phyloP scores from a whole-genome alignment of 1,284 basidiomycete species.

The Rhizoctonia solani region DNA sequence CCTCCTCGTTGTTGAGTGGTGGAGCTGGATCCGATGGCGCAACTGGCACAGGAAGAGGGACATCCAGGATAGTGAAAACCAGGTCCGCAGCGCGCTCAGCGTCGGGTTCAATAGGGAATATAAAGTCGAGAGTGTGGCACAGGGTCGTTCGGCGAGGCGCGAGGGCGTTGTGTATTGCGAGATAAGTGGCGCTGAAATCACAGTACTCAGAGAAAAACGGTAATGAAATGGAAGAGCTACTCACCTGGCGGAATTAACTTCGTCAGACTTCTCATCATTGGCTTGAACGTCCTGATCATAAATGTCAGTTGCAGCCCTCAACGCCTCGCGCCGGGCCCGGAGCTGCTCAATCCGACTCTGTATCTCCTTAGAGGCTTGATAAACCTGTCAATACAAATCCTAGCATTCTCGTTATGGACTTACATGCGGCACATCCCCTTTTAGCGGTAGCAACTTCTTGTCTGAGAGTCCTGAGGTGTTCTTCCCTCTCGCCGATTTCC shows the following conservation, averaged over 20 bases:
- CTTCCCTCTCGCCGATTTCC: constrained; percentile 40
- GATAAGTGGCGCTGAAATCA: constrained; percentile 46
- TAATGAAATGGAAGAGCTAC: neutral
- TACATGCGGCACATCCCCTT: constrained; percentile 41
- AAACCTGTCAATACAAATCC: neutral
- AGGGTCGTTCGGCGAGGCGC: constrained; percentile 65
- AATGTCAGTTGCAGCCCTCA: constrained; percentile 40
- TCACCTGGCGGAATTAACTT: constrained; percentile 30
- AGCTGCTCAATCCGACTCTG: constrained; percentile 40
- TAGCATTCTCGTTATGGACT: constrained; percentile 8
- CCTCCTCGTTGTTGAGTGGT: constrained; percentile 84
- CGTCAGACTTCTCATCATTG: constrained; percentile 39
- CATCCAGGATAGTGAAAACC: constrained; percentile 79
- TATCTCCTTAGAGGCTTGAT: constrained; percentile 27
- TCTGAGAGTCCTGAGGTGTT: constrained; percentile 41
- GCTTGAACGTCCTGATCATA: constrained; percentile 40
- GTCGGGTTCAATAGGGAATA: constrained; percentile 87
- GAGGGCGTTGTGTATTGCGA: constrained; percentile 56
- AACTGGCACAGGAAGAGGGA: constrained; percentile 83
- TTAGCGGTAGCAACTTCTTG: constrained; percentile 41
- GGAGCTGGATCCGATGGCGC: constrained; percentile 79
- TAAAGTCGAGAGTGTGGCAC: constrained; percentile 72
- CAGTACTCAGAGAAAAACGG: constrained; percentile 21
- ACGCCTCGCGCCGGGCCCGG: constrained; percentile 40
- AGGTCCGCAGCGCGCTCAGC: constrained; percentile 68